A percentile compares a stretch with the other conserved stretches of the same genome.
These are phyloP conservation scores for Tylopilus felleus DNA, from an alignment of 768 basidiomycete genomes.

Conservation along the genomic window DNA sequence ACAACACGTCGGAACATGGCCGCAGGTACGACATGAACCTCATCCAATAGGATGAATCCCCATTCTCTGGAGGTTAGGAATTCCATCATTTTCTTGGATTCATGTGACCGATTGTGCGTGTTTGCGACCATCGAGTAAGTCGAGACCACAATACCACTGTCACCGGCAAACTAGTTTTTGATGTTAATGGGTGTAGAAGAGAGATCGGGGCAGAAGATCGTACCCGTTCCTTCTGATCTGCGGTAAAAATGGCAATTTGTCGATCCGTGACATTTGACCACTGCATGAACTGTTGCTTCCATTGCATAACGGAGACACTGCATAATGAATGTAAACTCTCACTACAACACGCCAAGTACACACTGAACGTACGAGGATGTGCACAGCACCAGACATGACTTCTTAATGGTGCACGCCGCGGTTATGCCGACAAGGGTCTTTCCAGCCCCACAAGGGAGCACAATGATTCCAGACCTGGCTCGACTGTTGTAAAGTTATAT, in stretches of 20 bases:
- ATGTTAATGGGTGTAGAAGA: constrained; percentile 3
- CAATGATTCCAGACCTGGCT: constrained; percentile 96
- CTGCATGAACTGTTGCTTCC: constrained; percentile 97
- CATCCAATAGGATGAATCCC: constrained; percentile 97
- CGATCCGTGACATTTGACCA: constrained; percentile 98
- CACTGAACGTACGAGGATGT: constrained; percentile 82
- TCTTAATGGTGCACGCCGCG: constrained; percentile 98
- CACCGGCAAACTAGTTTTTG: constrained; percentile 77
- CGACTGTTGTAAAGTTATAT: constrained; percentile 51
- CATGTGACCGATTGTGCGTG: constrained; percentile 97
- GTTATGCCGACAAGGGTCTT: constrained; percentile 99
- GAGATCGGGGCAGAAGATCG: constrained; percentile 2
- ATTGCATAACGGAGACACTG: constrained; percentile 95
- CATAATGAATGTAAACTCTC: constrained; percentile 6
- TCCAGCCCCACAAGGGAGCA: constrained; percentile 96
- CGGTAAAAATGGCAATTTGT: constrained; percentile 96
- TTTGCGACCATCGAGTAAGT: constrained; percentile 99
- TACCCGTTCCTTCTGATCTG: constrained; percentile 96
- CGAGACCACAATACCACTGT: constrained; percentile 96
- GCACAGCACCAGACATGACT: constrained; percentile 94
- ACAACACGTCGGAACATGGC: constrained; percentile 98
- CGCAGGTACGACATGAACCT: constrained; percentile 98
- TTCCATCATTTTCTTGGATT: constrained; percentile 99
- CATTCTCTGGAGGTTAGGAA: constrained; percentile 97
- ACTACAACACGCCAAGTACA: neutral